A percentile compares a stretch with the other conserved stretches of the same genome.
phyloP scores from a whole-genome alignment of 768 basidiomycete species.

The Calocera cornea region DNA sequence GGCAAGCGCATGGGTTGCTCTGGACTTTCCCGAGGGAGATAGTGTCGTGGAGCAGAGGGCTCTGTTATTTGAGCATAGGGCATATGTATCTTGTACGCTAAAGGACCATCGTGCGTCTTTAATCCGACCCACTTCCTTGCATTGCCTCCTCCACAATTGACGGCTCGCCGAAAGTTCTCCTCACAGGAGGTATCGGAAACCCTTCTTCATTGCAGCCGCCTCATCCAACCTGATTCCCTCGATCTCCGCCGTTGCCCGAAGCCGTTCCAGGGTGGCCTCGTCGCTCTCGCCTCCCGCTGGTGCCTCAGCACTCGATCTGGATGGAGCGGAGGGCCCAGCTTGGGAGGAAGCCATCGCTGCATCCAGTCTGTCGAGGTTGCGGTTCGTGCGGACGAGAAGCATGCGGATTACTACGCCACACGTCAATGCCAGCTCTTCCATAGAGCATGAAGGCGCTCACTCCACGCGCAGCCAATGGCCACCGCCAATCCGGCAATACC shows the following conservation, averaged over 20 bases:
- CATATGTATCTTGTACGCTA: too few species aligned
- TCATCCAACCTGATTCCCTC: constrained; percentile 49
- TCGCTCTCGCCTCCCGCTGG: not conserved
- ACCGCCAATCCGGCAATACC: not conserved
- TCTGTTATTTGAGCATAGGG: too few species aligned
- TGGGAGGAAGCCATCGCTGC: constrained; percentile 9
- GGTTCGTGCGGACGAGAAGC: constrained; percentile 39
- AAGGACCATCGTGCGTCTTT: too few species aligned
- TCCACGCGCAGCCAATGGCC: constrained; percentile 23
- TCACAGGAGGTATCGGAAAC: constrained; percentile 46
- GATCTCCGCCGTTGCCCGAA: constrained; percentile 44
- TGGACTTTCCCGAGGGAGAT: not conserved
- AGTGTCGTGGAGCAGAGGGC: not conserved
- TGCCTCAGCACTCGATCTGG: not conserved
- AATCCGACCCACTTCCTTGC: not conserved
- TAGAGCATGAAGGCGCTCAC: constrained; percentile 18
- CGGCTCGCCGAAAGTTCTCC: too few species aligned
- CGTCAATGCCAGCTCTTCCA: not conserved
- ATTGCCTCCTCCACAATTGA: not conserved
- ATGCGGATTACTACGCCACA: constrained; percentile 29
- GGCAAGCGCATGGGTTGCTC: not conserved
- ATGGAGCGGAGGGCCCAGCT: not conserved
- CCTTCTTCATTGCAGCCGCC: constrained; percentile 41
- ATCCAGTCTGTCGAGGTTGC: constrained; percentile 38
- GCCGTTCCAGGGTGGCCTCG: constrained; percentile 28